Conservation (phyloP, 108 stramenopile genomes). For the Ochromonas danica region DNA sequence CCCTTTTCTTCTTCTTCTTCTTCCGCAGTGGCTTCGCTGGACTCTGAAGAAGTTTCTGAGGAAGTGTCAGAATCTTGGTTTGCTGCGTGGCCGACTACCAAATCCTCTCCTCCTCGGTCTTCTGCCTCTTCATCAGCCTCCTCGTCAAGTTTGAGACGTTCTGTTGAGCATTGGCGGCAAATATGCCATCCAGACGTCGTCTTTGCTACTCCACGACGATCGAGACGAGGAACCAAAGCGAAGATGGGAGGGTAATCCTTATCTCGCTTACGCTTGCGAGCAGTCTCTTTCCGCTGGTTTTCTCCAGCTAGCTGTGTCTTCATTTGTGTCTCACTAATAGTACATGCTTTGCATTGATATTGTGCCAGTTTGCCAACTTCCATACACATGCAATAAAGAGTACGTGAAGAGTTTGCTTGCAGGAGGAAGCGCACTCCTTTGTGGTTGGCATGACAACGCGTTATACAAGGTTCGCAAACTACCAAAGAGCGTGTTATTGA, state of each 20-base stretch:
- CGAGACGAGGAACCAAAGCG: not conserved
- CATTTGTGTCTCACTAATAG: not conserved
- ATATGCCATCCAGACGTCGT: not conserved
- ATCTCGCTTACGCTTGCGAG: not conserved
- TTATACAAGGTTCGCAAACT: slow-evolving; percentile 29
- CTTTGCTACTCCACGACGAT: not conserved
- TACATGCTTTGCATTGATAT: not conserved
- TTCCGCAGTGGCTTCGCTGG: not conserved
- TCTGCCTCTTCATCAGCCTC: not conserved
- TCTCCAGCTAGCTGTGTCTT: not conserved
- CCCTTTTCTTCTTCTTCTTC: not conserved
- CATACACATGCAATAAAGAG: not conserved
- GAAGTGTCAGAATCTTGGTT: not conserved
- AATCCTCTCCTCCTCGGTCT: not conserved
- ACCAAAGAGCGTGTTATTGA: not conserved
- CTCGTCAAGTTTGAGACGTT: not conserved
- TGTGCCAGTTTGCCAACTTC: not conserved
- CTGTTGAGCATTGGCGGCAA: not conserved
- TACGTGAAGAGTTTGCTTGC: not conserved
- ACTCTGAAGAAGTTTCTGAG: not conserved
- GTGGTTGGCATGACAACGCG: slow-evolving; percentile 3
- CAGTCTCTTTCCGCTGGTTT: not conserved
- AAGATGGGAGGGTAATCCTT: not conserved
- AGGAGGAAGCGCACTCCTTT: slow-evolving; percentile 2
- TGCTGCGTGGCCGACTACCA: not conserved